Evolutionary conservation across 257 asterid species (phyloP).

Genomic region (Solanum gandarillasii): DNA sequence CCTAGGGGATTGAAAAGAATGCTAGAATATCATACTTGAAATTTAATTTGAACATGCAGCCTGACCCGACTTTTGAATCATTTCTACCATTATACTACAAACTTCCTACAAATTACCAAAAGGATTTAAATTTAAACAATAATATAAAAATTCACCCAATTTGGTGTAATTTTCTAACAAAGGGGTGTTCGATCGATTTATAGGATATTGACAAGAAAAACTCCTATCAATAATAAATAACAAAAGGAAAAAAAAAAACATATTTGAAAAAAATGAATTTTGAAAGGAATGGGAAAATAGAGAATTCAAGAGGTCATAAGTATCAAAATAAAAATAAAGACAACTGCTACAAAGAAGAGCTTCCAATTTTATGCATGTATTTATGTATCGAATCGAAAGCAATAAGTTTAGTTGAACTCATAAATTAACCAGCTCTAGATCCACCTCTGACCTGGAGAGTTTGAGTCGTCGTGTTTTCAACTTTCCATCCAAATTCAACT

Average conservation of each 20-base stretch:
- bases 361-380: neutral
- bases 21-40: neutral
- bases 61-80: neutral
- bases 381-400: neutral
- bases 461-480: neutral
- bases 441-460: neutral
- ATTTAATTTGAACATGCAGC: neutral
- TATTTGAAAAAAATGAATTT: neutral
- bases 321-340: neutral
- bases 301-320: neutral
- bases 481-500: constrained; percentile 47
- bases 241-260: neutral
- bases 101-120: neutral
- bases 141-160: neutral
- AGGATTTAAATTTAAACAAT: neutral
- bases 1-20: neutral
- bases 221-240: neutral
- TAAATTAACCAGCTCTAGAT: neutral
- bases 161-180: neutral
- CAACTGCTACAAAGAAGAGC: neutral
- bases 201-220: neutral
- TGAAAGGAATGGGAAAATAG: neutral
- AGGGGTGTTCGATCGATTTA: neutral
- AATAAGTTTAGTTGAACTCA: neutral
- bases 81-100: neutral